Evolutionary conservation across 2,329 filamentous ascomycete genomes (phyloP), one percentile per base, ranked within the genome.

Genomic region (Pyrenophora graminea): DNA sequence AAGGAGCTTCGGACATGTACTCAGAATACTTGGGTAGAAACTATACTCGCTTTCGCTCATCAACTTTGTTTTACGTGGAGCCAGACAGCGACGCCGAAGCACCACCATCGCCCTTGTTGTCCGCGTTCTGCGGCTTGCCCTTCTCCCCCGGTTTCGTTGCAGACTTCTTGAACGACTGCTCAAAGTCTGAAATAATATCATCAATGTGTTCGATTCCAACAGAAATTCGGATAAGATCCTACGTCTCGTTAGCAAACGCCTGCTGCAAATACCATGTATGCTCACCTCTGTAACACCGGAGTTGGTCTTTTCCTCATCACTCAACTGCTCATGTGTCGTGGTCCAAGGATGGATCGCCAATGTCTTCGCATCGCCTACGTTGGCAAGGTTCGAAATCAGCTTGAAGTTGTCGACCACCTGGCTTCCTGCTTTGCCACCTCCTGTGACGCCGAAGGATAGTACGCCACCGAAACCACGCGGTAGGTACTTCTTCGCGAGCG

Each of bases 131-230:
- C 6, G 64, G 47, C 43, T 69, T 56, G 40, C 71, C 71, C 51
- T 70, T 62, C 53, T 68, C 64, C 3, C 66, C 63, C 6, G 74
- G 76, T 69, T 77, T 77, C 8, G 77, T 79, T 1, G 75, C 75
- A 6, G 77, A 69, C 21, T 83, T 81, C 69, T 85, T 82, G 76
- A 97, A 95, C 0, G 90, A 89, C 79, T 96, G 92, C 74, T 93
- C 88, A 71, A 97, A 97, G 76, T 97, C 93, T 64, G 86, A 88
- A 69, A 96, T 94, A 67, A 97, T 97, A 69, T 97, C 93, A 77
- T 96, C 92, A 71, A 97, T 96, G 74, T 97, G 91, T 78, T 97
- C 93, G 1, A 89, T 96, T 45, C 93, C 93, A 52, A 97, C 92
- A 0, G 92, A 97, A 68, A 97, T 94, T 57, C 93, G 89, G 74